These are phyloP conservation scores for Spiromastix sp. DNA, from an alignment of 2,329 filamentous ascomycete genomes.

Conservation along the genomic window DNA sequence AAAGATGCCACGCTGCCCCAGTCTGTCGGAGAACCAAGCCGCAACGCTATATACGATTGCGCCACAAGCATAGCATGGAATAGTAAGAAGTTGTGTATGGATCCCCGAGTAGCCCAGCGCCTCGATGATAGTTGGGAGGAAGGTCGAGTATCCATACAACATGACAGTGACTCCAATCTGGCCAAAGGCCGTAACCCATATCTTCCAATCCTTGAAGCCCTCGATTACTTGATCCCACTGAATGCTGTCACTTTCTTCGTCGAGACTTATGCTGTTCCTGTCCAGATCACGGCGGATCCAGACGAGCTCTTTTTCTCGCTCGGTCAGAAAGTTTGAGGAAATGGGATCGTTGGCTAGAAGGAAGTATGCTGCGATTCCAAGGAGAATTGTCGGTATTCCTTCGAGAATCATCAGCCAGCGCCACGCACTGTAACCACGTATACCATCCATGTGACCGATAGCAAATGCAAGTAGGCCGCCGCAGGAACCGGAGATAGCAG, in stretches of 20 bases:
- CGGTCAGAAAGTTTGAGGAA: not conserved
- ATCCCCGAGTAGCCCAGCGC: slow-evolving; percentile 14
- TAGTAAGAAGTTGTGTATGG: slow-evolving; percentile 17
- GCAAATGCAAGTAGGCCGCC: not conserved
- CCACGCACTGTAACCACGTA: slow-evolving; percentile 1
- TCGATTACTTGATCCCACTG: too few relatives aligned
- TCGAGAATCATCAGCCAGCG: slow-evolving; percentile 5
- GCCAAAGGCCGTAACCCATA: too few relatives aligned
- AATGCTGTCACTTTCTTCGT: too few relatives aligned
- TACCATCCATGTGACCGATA: slow-evolving; percentile 1
- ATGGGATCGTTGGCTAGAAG: not conserved
- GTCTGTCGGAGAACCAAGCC: slow-evolving; percentile 23
- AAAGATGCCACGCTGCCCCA: slow-evolving; percentile 21
- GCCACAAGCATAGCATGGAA: slow-evolving; percentile 14
- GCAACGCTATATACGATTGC: slow-evolving; percentile 16
- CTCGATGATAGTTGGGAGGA: slow-evolving; percentile 13
- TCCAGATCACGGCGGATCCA: slow-evolving; percentile 5
- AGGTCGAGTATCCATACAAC: slow-evolving; percentile 12
- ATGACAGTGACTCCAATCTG: too few relatives aligned
- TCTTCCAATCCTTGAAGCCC: too few relatives aligned
- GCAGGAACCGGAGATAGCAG: not conserved
- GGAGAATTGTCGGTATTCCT: not conserved
- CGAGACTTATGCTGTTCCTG: slow-evolving; percentile 1
- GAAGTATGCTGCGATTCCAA: not conserved
- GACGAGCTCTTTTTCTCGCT: not conserved